Base-by-base conservation (phyloP, 23 red algal species). In the Agarophyton chilense region DNA sequence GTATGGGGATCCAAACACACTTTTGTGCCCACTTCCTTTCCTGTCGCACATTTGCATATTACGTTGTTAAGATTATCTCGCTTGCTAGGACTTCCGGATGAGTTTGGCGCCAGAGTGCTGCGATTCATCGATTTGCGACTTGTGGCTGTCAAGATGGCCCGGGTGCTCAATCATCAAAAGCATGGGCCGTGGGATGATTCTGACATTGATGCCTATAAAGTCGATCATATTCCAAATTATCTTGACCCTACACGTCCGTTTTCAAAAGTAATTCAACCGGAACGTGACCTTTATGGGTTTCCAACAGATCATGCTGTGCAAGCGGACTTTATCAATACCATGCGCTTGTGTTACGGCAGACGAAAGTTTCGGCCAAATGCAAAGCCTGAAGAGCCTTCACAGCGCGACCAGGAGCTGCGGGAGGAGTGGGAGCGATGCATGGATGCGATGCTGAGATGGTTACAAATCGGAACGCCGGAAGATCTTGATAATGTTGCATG, bases 321-420 rank as follows among this genome's bases (percentile, higher is more conserved):
- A 72, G 67, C 72, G n/a, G 83, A 72, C 50, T 53, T 88, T 38
- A 65, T 88, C 52, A 88, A 88, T 58, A 88, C 83, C 19, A 88
- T 88, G 83, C 83, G 83, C 18, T 32, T 88, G 43, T 77, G 71
- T 34, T 88, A 88, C 40, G 39, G 62, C 24, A 53, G 21, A 51
- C 57, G 64, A 17, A 53, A 72, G 24, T 28, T 67, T 17, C 81
- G 58, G 13, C 35, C 39, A 33, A 22, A 18, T 9, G 77, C 32
- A 10, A 42, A 42, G 13, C 31, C n/a, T 0, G 29, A 62, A 38
- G 44, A 81, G 49, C 34, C 40, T 5, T 70, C 64, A 7, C 11
- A 78, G 18, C 36, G 44, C 14, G 62, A 85, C 3, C n/a, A 85
- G 60, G 3, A 13, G 49, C 49, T 85, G 18, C 40, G 46, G 2